Conservation (phyloP, 257 asterid species). For the Paraleonurus japonicus region DNA sequence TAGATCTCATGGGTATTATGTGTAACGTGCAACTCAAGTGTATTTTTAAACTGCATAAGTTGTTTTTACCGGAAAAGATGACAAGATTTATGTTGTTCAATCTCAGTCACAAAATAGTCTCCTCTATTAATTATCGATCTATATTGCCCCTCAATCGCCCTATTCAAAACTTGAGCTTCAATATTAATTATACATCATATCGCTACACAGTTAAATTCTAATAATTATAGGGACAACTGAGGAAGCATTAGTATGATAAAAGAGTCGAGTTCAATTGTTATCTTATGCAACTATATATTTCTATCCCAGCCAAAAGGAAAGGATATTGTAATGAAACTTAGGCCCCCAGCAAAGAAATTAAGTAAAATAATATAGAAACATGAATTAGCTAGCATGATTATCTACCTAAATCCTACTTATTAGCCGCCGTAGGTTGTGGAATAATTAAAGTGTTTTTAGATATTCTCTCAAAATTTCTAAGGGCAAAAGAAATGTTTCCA, state of each 20-base stretch:
- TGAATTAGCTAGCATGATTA: too few relatives aligned
- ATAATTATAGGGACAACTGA: background rate
- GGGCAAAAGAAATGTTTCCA: background rate
- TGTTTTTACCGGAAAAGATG: too few relatives aligned
- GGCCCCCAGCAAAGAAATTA: background rate
- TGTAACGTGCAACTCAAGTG: too few relatives aligned
- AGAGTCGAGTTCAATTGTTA: conserved; percentile 20
- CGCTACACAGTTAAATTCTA: background rate
- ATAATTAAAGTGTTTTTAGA: conserved; percentile 9
- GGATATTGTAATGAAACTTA: background rate
- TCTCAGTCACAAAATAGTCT: too few relatives aligned
- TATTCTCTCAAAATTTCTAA: background rate
- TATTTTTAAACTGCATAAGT: too few relatives aligned
- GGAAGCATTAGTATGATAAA: conserved; percentile 17
- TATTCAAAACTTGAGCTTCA: background rate
- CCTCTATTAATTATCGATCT: too few relatives aligned
- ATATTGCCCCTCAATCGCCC: background rate
- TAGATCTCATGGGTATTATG: too few relatives aligned
- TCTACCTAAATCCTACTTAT: too few relatives aligned
- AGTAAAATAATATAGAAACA: background rate
- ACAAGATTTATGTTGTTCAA: too few relatives aligned
- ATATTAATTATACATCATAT: background rate
- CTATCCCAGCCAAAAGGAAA: background rate
- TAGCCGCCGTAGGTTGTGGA: background rate
- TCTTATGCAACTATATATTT: conserved; percentile 12